Conservation (phyloP, 2,329 filamentous ascomycete species). For the Sporothrix pseudoabietina region DNA sequence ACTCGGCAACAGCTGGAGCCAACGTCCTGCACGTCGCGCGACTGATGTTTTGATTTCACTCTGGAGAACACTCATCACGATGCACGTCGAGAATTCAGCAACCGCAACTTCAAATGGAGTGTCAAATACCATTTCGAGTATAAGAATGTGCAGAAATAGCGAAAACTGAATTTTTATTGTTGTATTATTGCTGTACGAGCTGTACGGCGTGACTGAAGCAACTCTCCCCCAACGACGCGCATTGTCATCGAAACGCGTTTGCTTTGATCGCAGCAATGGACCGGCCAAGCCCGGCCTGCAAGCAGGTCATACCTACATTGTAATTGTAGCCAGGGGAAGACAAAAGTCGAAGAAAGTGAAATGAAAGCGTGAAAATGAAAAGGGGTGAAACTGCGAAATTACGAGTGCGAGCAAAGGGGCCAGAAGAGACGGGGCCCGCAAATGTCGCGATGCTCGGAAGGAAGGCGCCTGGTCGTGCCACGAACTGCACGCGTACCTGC, state of each 20-base stretch:
- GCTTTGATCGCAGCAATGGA: not conserved
- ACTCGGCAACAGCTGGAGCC: not conserved
- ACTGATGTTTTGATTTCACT: slow-evolving; percentile 6
- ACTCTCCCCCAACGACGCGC: not conserved
- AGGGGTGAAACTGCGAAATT: slow-evolving; percentile 8
- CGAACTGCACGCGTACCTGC: not conserved
- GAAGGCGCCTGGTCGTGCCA: not conserved
- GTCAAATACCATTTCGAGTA: not conserved
- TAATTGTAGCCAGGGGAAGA: not conserved
- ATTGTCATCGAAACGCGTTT: not conserved
- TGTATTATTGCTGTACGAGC: not conserved
- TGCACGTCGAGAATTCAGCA: not conserved
- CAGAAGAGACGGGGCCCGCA: not conserved
- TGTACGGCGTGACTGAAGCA: not conserved
- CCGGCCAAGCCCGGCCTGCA: too few relatives aligned
- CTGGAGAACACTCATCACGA: not conserved
- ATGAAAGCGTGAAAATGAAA: not conserved
- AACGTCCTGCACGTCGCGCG: not conserved
- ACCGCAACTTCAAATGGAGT: not conserved
- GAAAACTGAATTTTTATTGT: too few relatives aligned
- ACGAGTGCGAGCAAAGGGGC: not conserved
- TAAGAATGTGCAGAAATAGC: too few relatives aligned
- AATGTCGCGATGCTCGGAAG: not conserved
- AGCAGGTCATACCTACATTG: too few relatives aligned
- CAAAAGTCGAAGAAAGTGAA: not conserved